Conservation (phyloP, 179 eudicot genomes). For the Silene noctiflora region DNA sequence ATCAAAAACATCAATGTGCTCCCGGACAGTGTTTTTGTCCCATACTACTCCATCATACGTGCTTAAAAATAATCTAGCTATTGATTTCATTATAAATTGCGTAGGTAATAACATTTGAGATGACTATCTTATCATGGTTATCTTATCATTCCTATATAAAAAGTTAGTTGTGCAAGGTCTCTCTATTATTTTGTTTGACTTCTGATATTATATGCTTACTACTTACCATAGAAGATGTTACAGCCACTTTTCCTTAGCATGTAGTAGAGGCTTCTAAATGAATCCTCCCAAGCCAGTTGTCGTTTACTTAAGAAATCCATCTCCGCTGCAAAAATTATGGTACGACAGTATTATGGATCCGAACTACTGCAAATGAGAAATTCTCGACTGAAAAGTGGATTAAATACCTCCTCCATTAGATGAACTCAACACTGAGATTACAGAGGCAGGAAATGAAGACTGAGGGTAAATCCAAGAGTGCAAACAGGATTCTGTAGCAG, state of each 20-base stretch:
- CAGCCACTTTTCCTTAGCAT: conserved; percentile 70
- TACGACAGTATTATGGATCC: not conserved
- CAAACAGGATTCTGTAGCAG: conserved; percentile 28
- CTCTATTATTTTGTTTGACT: not conserved
- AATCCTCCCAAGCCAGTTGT: conserved; percentile 80
- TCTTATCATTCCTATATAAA: not conserved
- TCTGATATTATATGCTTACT: not conserved
- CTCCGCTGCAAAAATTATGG: conserved; percentile 43
- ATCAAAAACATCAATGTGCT: not conserved
- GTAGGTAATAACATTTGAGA: not conserved
- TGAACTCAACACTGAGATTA: conserved; percentile 60
- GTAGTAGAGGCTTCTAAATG: conserved; percentile 87
- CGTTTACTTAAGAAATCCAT: conserved; percentile 70
- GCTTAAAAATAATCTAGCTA: no score
- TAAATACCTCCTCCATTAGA: conserved; percentile 53
- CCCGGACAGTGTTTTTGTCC: not conserved
- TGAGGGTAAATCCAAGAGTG: conserved; percentile 92
- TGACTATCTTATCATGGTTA: not conserved
- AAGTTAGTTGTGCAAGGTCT: not conserved
- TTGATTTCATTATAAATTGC: no score
- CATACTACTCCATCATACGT: no score
- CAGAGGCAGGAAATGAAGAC: conserved; percentile 70
- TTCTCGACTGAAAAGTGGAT: not conserved
- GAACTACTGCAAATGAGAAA: not conserved
- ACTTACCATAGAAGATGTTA: conserved; percentile 77